Percentiles rank a stretch among this genome's conserved stretches.
Conservation (phyloP, 2,329 filamentous ascomycete species). For the Onygenales sp. region DNA sequence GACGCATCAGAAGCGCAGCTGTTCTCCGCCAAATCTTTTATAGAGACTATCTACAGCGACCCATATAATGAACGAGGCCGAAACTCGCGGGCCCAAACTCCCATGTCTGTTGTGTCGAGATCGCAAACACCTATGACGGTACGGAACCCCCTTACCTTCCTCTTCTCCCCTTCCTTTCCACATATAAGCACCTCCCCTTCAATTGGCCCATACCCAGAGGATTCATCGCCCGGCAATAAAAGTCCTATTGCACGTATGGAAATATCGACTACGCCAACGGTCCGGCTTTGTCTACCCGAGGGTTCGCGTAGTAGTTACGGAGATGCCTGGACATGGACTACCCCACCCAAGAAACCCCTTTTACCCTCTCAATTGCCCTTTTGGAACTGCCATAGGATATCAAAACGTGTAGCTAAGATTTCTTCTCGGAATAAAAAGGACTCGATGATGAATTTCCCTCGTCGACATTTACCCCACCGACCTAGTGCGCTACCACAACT, state of each 20-base stretch:
- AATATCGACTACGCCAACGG: constrained; percentile 7
- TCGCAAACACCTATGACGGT: constrained; percentile 36
- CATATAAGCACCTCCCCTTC: constrained; percentile 9
- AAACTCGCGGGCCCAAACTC: constrained; percentile 58
- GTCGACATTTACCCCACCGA: constrained; percentile 54
- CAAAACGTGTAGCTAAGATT: constrained; percentile 28
- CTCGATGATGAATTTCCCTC: constrained; percentile 44
- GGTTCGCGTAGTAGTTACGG: neutral
- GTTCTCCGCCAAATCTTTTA: constrained; percentile 62
- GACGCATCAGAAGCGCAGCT: constrained; percentile 76
- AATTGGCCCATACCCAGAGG: constrained; percentile 12
- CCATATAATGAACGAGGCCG: constrained; percentile 45
- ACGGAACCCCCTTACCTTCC: constrained; percentile 27
- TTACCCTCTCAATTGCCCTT: constrained; percentile 17
- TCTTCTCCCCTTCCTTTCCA: constrained; percentile 13
- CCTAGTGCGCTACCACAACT: constrained; percentile 61
- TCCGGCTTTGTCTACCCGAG: constrained; percentile 4
- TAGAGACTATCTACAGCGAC: constrained; percentile 71
- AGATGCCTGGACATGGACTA: constrained; percentile 2
- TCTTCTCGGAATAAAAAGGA: constrained; percentile 41
- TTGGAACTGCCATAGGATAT: constrained; percentile 16
- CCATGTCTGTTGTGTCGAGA: constrained; percentile 52
- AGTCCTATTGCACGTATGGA: constrained; percentile 6
- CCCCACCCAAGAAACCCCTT: constrained; percentile 1
- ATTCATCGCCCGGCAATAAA: constrained; percentile 6